These are phyloP conservation scores for Acanthamoeba polyphaga DNA, from an alignment of 208 protist species.

Conservation along the genomic window DNA sequence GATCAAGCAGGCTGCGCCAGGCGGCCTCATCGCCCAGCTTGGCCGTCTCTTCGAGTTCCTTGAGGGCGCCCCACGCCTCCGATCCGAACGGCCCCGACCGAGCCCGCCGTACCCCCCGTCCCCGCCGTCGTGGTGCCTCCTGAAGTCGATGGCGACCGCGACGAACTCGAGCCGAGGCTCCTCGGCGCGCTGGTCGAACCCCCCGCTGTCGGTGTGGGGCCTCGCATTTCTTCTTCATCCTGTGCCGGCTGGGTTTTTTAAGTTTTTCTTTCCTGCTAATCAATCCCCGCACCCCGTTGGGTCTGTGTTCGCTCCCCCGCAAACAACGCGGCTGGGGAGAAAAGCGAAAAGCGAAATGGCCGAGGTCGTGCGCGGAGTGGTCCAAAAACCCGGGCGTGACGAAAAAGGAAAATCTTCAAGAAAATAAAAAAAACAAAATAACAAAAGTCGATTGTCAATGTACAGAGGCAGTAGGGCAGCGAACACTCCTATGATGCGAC, in stretches of 20 bases:
- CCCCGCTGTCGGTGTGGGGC: neutral
- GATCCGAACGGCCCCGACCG: neutral
- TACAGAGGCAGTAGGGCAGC: too few species aligned
- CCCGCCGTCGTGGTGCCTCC: neutral
- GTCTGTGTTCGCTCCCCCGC: neutral
- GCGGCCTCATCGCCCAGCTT: neutral
- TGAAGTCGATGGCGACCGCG: neutral
- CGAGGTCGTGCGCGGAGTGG: too few species aligned
- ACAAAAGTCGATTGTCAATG: too few species aligned
- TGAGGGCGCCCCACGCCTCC: neutral
- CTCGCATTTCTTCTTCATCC: neutral
- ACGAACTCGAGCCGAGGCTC: neutral
- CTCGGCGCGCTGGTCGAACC: neutral
- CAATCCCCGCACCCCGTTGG: neutral
- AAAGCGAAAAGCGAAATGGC: too few species aligned
- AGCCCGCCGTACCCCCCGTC: neutral
- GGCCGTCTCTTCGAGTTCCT: slow-evolving; percentile 18
- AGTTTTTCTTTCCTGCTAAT: neutral
- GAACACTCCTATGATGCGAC: too few species aligned
- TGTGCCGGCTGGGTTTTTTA: neutral
- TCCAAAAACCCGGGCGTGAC: too few species aligned
- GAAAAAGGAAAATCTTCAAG: too few species aligned
- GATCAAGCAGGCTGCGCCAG: slow-evolving; percentile 7
- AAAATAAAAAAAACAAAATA: too few species aligned
- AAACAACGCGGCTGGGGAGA: too few species aligned